Conservation (phyloP, 192 early-diverging fungal genomes). For the Rhizoclosmatium globosum region DNA sequence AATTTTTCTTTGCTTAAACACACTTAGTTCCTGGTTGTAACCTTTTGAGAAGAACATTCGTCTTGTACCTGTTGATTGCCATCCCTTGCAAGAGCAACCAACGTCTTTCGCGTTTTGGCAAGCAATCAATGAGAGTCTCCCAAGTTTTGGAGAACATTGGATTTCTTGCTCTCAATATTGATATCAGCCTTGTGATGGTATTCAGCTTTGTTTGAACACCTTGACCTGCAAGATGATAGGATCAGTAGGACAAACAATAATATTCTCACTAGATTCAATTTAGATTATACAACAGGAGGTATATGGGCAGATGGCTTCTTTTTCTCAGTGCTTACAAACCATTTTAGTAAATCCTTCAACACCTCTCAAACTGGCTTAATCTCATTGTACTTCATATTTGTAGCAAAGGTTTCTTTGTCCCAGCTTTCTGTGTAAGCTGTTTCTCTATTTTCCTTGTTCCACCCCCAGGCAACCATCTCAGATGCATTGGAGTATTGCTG, state of each 20-base stretch:
- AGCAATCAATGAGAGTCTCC: background rate
- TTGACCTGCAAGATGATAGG: no score
- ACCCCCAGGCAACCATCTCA: background rate
- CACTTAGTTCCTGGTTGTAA: background rate
- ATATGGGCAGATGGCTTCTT: background rate
- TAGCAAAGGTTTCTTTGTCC: background rate
- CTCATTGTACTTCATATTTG: background rate
- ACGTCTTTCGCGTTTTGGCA: background rate
- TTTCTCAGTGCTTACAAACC: background rate
- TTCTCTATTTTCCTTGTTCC: background rate
- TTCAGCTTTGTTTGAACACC: no score
- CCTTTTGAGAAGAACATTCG: background rate
- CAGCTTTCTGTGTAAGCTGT: background rate
- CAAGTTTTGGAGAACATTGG: background rate
- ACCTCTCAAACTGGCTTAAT: conserved; percentile 3
- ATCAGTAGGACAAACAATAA: no score
- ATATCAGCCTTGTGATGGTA: no score
- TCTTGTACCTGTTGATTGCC: background rate
- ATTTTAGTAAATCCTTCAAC: conserved; percentile 11
- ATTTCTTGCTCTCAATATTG: background rate
- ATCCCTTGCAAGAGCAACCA: background rate
- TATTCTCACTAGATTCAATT: no score
- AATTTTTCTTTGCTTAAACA: background rate
- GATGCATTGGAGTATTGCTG: background rate
- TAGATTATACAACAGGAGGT: no score